Evolutionary conservation across 495 filamentous ascomycete species (phyloP).

Genomic region (Xylaria palmicola): DNA sequence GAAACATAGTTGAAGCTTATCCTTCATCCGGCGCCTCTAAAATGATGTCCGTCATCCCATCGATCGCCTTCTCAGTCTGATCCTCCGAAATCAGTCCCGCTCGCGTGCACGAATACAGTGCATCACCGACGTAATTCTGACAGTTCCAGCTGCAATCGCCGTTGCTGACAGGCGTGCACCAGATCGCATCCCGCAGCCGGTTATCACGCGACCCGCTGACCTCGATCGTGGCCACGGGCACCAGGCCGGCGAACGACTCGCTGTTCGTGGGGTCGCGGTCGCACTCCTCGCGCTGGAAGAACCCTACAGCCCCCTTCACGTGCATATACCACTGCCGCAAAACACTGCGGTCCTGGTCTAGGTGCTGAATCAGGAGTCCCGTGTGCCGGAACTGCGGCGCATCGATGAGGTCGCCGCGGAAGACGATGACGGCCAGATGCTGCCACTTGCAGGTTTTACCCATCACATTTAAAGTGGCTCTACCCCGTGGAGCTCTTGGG

Average conservation of each 20-base stretch:
- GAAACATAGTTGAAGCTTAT: neutral
- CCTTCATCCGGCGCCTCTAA: neutral
- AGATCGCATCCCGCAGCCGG: neutral
- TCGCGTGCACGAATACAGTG: neutral
- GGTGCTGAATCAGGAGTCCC: neutral
- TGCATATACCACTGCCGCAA: neutral
- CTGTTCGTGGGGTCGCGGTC: neutral
- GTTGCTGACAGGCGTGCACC: neutral
- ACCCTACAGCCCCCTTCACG: neutral
- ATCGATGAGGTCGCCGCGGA: neutral
- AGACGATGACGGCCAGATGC: neutral
- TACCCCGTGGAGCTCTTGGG: too few species aligned
- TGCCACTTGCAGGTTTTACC: neutral
- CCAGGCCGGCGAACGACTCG: neutral
- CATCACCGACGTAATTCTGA: neutral
- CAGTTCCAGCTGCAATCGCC: neutral
- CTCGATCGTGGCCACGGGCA: neutral
- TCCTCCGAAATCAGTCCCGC: neutral
- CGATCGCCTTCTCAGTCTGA: neutral
- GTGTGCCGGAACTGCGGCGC: neutral
- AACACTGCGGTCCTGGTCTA: neutral
- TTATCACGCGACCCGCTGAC: neutral
- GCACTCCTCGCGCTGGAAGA: neutral
- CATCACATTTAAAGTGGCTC: too few species aligned
- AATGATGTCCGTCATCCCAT: neutral